Evolutionary conservation across 352 stramenopile genomes (phyloP), one percentile per base, ranked within the genome.

Genomic region (Plasmopara halstedii): DNA sequence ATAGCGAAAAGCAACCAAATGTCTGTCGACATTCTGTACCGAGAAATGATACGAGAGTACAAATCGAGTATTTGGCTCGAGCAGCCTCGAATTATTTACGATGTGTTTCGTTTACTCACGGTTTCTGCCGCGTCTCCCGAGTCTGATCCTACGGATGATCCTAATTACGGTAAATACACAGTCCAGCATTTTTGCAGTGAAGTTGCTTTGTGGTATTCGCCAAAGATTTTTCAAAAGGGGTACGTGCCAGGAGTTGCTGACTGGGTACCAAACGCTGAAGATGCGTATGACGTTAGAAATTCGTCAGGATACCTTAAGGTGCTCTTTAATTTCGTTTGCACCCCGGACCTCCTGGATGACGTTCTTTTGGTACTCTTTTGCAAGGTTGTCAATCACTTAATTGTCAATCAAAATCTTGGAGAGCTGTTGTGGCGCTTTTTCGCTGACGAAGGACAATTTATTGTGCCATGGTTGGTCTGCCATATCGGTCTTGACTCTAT

Each of bases 401-500:
- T 91, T 38, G 51, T 88, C 42, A 76, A 73, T 18, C 63, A 85
- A 42, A 74, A 75, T 22, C 52, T 93, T 39, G 82, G 82, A 41
- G 65, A 57, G 38, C 60, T 86, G 19, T 65, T 93, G 31, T 70
- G 81, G 51, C 41, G 56, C 5, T 93, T 93, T 25, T 51, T 93
- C 9, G 73, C 73, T 11, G 51, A 69, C 11, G 78, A 93, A 53
- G 80, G 76, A 18, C 53, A 70, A 18, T 85, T 77, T 47, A 63
- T 87, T 33, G 65, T 93, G 2, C 74, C 80, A 22, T 86, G 76
- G 64, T 49, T 93, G 15, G 74, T 93, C 14, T 80, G 62, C 19
- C 82, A 93, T 62, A 85, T 93, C 29, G 82, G 82, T 1, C 53
- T 88, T 6, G 82, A 93, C 60, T 91, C 82, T 9, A 86, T 93